A percentile compares a stretch with the other conserved stretches of the same genome.
These are phyloP conservation scores for Aspergillus terreus DNA, from an alignment of 2,329 filamentous ascomycete genomes.

Conservation along the genomic window DNA sequence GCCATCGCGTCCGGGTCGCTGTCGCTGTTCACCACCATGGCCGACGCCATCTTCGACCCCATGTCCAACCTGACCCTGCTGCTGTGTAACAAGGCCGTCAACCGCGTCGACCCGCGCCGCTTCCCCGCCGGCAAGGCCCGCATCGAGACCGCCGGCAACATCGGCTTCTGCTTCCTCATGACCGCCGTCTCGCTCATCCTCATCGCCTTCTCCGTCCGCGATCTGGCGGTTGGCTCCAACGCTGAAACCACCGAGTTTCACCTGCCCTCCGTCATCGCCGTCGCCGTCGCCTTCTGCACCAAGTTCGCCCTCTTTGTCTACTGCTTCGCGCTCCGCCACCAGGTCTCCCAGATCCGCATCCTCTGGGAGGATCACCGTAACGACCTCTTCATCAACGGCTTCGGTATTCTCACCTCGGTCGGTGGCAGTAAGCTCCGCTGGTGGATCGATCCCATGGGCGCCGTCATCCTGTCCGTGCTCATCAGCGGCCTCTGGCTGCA, in stretches of 20 bases:
- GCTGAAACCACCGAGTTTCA: conserved; percentile 64
- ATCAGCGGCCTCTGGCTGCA: conserved; percentile 78
- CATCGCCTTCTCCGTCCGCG: conserved; percentile 77
- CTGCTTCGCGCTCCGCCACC: conserved; percentile 86
- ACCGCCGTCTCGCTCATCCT: conserved; percentile 85
- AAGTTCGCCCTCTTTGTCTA: conserved; percentile 84
- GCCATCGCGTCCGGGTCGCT: conserved; percentile 84
- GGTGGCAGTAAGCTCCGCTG: conserved; percentile 82
- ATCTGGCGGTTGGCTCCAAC: conserved; percentile 54
- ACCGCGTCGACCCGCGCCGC: conserved; percentile 75
- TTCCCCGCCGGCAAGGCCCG: conserved; percentile 92
- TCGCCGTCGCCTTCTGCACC: conserved; percentile 76
- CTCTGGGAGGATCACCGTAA: conserved; percentile 97
- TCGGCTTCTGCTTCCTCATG: conserved; percentile 96
- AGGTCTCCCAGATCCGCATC: conserved; percentile 87
- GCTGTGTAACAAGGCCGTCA: conserved; percentile 80
- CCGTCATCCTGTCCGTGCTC: conserved; percentile 74
- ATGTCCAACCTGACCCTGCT: conserved; percentile 85
- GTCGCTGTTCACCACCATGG: conserved; percentile 96
- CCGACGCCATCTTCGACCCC: conserved; percentile 90
- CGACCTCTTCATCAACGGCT: conserved; percentile 93
- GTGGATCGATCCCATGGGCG: conserved; percentile 95
- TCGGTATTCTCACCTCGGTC: conserved; percentile 87
- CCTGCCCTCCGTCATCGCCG: conserved; percentile 78
- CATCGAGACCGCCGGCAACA: conserved; percentile 93